phyloP scores from a whole-genome alignment of 306 rosid species.

The Trichosanthes cucumerina region DNA sequence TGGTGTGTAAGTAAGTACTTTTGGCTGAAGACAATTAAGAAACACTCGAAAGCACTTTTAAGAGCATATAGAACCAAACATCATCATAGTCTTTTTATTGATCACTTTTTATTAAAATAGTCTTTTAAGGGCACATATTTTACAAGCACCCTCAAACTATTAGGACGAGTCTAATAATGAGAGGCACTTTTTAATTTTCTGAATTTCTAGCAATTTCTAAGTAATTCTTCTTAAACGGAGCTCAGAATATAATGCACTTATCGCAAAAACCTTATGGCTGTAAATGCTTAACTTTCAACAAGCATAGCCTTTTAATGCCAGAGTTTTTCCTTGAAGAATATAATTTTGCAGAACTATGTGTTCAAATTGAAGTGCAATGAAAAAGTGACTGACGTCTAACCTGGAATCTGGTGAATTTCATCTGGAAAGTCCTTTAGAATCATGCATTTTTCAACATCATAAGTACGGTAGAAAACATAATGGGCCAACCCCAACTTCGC shows the following conservation, averaged over 20 bases:
- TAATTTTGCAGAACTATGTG: not conserved
- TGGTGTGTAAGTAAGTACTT: too few relatives aligned
- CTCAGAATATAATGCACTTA: not conserved
- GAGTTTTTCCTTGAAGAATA: not conserved
- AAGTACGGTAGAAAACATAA: conserved; percentile 36
- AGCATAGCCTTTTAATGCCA: not conserved
- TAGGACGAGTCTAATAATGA: not conserved
- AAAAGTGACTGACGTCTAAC: not conserved
- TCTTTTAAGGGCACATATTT: too few relatives aligned
- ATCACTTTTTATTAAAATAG: too few relatives aligned
- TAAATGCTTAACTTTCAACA: not conserved
- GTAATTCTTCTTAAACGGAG: not conserved
- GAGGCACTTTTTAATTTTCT: not conserved
- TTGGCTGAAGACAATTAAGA: too few relatives aligned
- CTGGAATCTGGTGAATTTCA: not conserved
- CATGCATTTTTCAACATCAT: conserved; percentile 27
- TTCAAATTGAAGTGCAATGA: not conserved
- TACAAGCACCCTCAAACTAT: not conserved
- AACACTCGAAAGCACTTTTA: not conserved
- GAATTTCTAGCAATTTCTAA: not conserved
- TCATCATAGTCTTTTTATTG: not conserved
- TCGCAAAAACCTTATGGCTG: too few relatives aligned
- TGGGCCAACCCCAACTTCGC: conserved; percentile 28
- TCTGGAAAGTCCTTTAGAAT: not conserved
- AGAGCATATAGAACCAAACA: not conserved